Conservation (phyloP, 768 basidiomycete species). For the Phlebiopsis flavidoalba region DNA sequence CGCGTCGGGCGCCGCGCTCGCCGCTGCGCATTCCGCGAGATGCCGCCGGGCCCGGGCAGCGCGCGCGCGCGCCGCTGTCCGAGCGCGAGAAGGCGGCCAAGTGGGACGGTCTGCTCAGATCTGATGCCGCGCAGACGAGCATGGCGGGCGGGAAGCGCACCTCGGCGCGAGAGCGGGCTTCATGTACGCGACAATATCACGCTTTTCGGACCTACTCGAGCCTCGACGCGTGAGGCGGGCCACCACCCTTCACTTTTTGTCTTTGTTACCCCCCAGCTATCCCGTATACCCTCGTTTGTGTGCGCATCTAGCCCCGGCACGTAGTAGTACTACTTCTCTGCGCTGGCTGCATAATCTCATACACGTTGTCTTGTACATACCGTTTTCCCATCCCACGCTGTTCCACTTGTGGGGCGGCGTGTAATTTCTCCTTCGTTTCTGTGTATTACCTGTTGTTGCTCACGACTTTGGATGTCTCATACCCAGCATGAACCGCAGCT, state of each 20-base stretch:
- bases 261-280: background rate
- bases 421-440: background rate
- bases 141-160: slow-evolving; percentile 67
- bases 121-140: slow-evolving; percentile 48
- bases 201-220: slow-evolving; percentile 30
- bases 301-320: background rate
- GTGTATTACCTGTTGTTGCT: background rate
- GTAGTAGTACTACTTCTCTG: background rate
- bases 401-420: background rate
- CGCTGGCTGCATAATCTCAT: slow-evolving; percentile 3
- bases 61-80: slow-evolving; percentile 34
- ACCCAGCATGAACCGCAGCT: background rate
- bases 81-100: slow-evolving; percentile 68
- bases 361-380: background rate
- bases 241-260: background rate
- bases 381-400: background rate
- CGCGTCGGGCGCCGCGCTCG: slow-evolving; percentile 22
- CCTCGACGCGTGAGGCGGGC: background rate
- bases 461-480: background rate
- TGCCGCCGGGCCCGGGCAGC: no score
- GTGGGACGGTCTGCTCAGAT: slow-evolving; percentile 68
- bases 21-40: slow-evolving; percentile 45
- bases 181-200: slow-evolving; percentile 33
- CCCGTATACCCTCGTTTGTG: background rate
- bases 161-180: slow-evolving; percentile 37